Percentiles rank a stretch among this genome's conserved stretches.
These are phyloP conservation scores for Cladochytrium replicatum DNA, from an alignment of 192 early-diverging fungal genomes.

Conservation along the genomic window DNA sequence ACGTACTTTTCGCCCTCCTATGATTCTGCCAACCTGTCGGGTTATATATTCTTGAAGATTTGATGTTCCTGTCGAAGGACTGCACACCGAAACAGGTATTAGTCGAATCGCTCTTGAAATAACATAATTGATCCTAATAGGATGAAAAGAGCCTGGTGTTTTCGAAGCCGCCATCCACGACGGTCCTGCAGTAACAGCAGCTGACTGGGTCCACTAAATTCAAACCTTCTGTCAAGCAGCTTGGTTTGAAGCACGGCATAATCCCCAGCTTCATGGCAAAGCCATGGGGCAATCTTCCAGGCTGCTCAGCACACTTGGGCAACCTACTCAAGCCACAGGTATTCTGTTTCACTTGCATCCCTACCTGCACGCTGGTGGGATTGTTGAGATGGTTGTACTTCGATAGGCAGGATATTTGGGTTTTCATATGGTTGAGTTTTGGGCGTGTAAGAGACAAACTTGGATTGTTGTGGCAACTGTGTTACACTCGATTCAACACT, in stretches of 20 bases:
- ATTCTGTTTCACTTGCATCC: too few species aligned
- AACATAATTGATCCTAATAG: neutral
- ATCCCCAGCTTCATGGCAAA: conserved; percentile 83
- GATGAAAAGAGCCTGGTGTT: conserved; percentile 56
- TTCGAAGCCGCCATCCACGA: conserved; percentile 70
- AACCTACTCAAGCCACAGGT: too few species aligned
- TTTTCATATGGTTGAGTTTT: too few species aligned
- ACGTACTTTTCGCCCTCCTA: conserved; percentile 34
- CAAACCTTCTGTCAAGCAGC: conserved; percentile 63
- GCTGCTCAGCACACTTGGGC: conserved; percentile 74
- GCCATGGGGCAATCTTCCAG: conserved; percentile 57
- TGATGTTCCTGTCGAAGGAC: conserved; percentile 58
- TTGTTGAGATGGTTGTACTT: too few species aligned
- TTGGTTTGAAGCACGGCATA: conserved; percentile 56
- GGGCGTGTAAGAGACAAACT: too few species aligned
- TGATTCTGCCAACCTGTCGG: neutral
- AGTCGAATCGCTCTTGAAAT: too few species aligned
- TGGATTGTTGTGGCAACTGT: too few species aligned
- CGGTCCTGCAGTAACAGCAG: conserved; percentile 43
- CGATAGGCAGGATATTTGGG: too few species aligned
- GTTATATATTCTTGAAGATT: conserved; percentile 31
- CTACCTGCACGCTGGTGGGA: too few species aligned
- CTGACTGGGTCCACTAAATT: conserved; percentile 67
- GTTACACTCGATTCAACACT: too few species aligned
- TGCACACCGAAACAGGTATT: conserved; percentile 77